Conservation (phyloP, 345 rosid species). For the Camelina neglecta region DNA sequence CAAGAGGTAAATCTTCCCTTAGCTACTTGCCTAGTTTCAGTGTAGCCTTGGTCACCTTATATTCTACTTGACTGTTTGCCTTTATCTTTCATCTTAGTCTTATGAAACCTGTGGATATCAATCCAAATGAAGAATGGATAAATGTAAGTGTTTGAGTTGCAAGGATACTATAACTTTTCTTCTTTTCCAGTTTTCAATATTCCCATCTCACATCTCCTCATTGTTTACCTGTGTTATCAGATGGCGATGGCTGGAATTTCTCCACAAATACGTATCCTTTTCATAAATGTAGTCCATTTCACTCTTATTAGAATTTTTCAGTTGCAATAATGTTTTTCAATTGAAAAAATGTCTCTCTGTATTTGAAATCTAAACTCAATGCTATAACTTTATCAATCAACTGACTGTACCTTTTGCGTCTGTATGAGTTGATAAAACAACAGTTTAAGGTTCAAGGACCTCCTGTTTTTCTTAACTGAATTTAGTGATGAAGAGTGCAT, state of each 20-base stretch:
- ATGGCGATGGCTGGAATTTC: conserved; percentile 95
- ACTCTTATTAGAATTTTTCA: neutral
- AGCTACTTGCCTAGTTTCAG: conserved; percentile 17
- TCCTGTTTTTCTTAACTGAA: conserved; percentile 52
- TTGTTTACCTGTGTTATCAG: conserved; percentile 52
- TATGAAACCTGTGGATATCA: conserved; percentile 89
- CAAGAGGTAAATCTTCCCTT: conserved; percentile 61
- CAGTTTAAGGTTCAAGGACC: conserved; percentile 25
- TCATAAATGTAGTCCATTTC: neutral
- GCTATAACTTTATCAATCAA: conserved; percentile 3
- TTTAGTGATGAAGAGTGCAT: conserved; percentile 91
- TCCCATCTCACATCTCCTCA: conserved; percentile 23
- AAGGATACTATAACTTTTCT: conserved; percentile 19
- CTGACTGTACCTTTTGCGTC: conserved; percentile 14
- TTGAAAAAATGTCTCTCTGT: neutral
- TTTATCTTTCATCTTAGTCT: conserved; percentile 58
- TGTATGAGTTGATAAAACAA: neutral
- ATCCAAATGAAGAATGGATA: conserved; percentile 94
- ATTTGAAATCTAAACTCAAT: neutral
- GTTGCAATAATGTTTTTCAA: neutral
- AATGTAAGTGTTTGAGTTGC: conserved; percentile 67
- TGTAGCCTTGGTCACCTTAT: conserved; percentile 9
- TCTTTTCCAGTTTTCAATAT: conserved; percentile 9
- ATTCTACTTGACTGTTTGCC: conserved; percentile 32
- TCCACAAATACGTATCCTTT: conserved; percentile 91